Percentiles rank a stretch among this genome's conserved stretches.
These are phyloP conservation scores for Geotrichum siamense DNA, from an alignment of 1,139 yeast species.

Conservation along the genomic window DNA sequence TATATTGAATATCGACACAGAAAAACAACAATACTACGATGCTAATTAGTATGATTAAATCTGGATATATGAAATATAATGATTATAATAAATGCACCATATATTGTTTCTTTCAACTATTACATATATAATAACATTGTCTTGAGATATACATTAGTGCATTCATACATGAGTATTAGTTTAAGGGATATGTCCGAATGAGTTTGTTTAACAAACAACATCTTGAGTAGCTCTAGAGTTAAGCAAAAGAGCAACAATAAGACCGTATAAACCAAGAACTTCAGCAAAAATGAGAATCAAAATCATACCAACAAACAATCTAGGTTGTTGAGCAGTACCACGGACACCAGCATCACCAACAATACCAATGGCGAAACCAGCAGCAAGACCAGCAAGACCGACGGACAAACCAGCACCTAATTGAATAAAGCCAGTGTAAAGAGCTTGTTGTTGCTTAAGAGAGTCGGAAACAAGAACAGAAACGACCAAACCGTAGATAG, in stretches of 20 bases:
- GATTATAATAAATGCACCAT: no score
- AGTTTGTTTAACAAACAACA: slow-evolving; percentile 61
- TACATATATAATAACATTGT: no score
- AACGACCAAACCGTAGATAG: slow-evolving; percentile 93
- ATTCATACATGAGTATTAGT: no score
- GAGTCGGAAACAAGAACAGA: slow-evolving; percentile 95
- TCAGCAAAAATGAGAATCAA: slow-evolving; percentile 96
- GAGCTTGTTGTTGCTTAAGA: slow-evolving; percentile 70
- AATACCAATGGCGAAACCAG: slow-evolving; percentile 97
- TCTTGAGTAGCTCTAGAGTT: slow-evolving; percentile 95
- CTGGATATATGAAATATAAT: no score
- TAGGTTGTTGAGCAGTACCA: slow-evolving; percentile 92
- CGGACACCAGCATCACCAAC: slow-evolving; percentile 99
- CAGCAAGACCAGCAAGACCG: slow-evolving; percentile 93
- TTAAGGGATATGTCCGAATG: no score
- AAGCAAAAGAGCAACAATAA: slow-evolving; percentile 84
- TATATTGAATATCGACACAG: slow-evolving; percentile 5
- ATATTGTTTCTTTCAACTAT: no score
- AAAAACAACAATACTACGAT: slow-evolving; percentile 15
- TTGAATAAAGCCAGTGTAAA: slow-evolving; percentile 95
- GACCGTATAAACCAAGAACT: slow-evolving; percentile 93
- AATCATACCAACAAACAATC: slow-evolving; percentile 79
- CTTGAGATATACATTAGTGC: no score
- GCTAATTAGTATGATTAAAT: no score
- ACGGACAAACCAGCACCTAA: slow-evolving; percentile 92